Conservation (phyloP, 805 yeast species). For the Lachancea meyersii region DNA sequence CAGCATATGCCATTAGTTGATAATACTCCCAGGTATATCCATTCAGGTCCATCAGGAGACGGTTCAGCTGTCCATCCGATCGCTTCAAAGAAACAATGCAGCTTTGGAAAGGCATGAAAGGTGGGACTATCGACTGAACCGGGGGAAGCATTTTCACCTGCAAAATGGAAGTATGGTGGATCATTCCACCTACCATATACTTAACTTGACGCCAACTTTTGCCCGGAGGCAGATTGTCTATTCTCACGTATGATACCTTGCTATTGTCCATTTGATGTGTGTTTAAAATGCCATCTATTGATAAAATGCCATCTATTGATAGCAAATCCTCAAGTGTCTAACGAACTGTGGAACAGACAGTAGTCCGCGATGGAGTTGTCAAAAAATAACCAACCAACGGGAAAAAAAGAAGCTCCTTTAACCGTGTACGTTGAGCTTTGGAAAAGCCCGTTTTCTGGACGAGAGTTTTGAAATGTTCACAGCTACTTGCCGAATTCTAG, state of each 20-base stretch:
- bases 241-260: slow-evolving; percentile 15
- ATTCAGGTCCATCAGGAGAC: slow-evolving; percentile 25
- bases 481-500: too few relatives aligned
- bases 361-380: too few relatives aligned
- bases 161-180: slow-evolving; percentile 27
- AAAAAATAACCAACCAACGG: too few relatives aligned
- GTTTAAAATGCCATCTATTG: slow-evolving; percentile 1
- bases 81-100: slow-evolving; percentile 25
- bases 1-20: slow-evolving; percentile 24
- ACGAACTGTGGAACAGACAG: too few relatives aligned
- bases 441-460: too few relatives aligned
- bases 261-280: slow-evolving; percentile 4
- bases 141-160: slow-evolving; percentile 30
- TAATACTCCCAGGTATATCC: slow-evolving; percentile 31
- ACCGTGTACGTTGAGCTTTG: too few relatives aligned
- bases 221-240: slow-evolving; percentile 32
- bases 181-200: slow-evolving; percentile 31
- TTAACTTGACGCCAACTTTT: slow-evolving; percentile 32
- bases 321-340: too few relatives aligned
- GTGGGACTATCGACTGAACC: slow-evolving; percentile 30
- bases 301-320: slow-evolving; percentile 1
- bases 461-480: too few relatives aligned
- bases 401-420: too few relatives aligned
- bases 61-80: slow-evolving; percentile 19
- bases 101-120: slow-evolving; percentile 29